Evolutionary conservation across 2,329 filamentous ascomycete species (phyloP), one percentile per base, ranked within the genome.

Genomic region (Cladobotryum mycophilum): DNA sequence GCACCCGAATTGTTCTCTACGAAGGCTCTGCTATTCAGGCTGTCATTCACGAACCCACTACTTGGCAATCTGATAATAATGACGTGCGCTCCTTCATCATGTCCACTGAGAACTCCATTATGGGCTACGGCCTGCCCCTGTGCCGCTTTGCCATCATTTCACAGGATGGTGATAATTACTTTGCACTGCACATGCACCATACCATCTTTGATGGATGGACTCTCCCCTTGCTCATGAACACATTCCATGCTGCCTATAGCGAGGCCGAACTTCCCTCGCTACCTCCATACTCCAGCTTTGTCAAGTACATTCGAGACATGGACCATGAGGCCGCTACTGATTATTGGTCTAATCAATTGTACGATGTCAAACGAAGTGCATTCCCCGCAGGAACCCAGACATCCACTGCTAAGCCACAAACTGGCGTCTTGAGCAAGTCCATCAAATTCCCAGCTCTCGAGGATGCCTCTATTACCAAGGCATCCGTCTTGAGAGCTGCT

Each of bases 191-290:
- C 13, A 43, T 43, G 17, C 41, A 43, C 41, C 56, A 58, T 35
- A 43, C 55, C 15, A 41, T 56, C 5, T 55, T 55, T 25, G 58
- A 60, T 44, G 57, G 55, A 18, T 58, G 52, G 49, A 52, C 50
- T 13, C 30, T 54, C 33, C 18, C 36, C 17, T 33, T 53, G 18
- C 17, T 58, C 20, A 38, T 46, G 18, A 37, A 55, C 7, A 48
- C 34, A 12, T 22, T 58, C 13, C 13, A 36, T 12, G 11, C 45
- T n/a, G 40, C 18, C 22, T 48, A 53, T 30, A 6, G 15, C 6
- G 48, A 38, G n/a, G 17, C 37, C 14, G 37, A n/a, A n/a, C 14
- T n/a, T 18, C 37, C 37, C 17, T n/a, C 14, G 37, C 37, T 40
- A 3, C 37, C 14, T n/a, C 17, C 37, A 40, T 40, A 40, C 37